Percentiles rank a stretch among this genome's conserved stretches.
Conservation (phyloP, 148 eudicot species). For the Agrostemma githago region DNA sequence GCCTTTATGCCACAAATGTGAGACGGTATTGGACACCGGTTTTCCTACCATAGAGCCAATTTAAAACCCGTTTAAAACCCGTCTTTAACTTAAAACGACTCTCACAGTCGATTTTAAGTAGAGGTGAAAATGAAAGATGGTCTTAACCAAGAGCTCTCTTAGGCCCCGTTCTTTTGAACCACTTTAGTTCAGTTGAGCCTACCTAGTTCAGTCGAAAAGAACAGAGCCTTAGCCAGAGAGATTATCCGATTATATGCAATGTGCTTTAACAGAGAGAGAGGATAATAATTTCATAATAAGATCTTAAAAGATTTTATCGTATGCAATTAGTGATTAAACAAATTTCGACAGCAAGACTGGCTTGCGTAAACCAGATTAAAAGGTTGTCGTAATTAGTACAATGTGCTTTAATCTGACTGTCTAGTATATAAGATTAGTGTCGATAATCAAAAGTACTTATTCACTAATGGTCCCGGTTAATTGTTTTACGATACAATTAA, state of each 20-base stretch:
- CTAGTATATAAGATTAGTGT: neutral
- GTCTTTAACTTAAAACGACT: neutral
- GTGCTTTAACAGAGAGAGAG: too few relatives aligned
- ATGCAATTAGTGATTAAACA: conserved; percentile 10
- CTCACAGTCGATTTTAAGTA: too few relatives aligned
- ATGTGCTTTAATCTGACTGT: neutral
- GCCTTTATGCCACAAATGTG: neutral
- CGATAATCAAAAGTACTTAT: conserved; percentile 12
- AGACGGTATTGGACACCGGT: neutral
- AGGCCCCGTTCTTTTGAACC: too few relatives aligned
- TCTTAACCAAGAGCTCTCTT: too few relatives aligned
- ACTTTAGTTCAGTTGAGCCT: too few relatives aligned
- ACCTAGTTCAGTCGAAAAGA: too few relatives aligned
- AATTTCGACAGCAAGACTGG: conserved; percentile 17
- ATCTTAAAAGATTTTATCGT: conserved; percentile 12
- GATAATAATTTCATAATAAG: too few relatives aligned
- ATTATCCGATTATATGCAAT: too few relatives aligned
- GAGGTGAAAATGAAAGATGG: too few relatives aligned
- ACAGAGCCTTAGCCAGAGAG: too few relatives aligned
- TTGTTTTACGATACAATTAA: neutral
- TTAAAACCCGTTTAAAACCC: too few relatives aligned
- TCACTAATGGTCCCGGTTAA: neutral
- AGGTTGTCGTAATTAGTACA: neutral
- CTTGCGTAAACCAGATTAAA: conserved; percentile 5
- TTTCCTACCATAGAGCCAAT: neutral